These are phyloP conservation scores for Lasiosphaeria hispida DNA, from an alignment of 495 filamentous ascomycete species.

Conservation along the genomic window DNA sequence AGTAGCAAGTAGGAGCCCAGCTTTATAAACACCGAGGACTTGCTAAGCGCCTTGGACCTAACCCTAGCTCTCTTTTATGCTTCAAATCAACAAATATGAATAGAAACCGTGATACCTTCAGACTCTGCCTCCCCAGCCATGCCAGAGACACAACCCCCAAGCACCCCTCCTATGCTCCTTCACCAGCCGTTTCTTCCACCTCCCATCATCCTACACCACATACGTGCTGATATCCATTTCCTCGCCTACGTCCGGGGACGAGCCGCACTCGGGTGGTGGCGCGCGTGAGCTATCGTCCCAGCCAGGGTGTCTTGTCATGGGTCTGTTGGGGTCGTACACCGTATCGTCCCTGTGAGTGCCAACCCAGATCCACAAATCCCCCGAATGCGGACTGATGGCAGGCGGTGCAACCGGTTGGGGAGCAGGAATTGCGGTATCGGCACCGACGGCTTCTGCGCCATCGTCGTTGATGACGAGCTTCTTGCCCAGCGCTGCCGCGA, in stretches of 20 bases:
- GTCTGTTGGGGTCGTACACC: conserved; percentile 1
- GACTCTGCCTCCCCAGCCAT: too few species aligned
- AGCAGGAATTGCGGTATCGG: conserved; percentile 1
- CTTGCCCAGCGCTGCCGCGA: not conserved
- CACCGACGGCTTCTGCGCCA: conserved; percentile 1
- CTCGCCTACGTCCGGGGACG: not conserved
- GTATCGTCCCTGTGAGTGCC: not conserved
- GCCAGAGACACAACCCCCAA: too few species aligned
- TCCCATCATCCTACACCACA: too few species aligned
- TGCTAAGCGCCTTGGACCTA: too few species aligned
- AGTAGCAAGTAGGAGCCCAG: too few species aligned
- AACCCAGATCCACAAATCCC: not conserved
- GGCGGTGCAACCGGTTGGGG: not conserved
- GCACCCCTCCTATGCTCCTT: too few species aligned
- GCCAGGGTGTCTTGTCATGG: not conserved
- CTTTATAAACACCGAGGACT: too few species aligned
- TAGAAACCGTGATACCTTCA: too few species aligned
- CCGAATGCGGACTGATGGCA: not conserved
- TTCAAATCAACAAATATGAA: too few species aligned
- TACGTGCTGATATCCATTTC: conserved; percentile 2
- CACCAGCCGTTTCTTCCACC: too few species aligned
- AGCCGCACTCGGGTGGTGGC: not conserved
- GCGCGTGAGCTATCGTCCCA: not conserved
- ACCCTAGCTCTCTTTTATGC: too few species aligned
- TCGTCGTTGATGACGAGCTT: conserved; percentile 3